A percentile compares a stretch with the other conserved stretches of the same genome.
These are phyloP conservation scores for Colletotrichum sp. DNA, from an alignment of 2,329 filamentous ascomycete genomes.

Conservation along the genomic window DNA sequence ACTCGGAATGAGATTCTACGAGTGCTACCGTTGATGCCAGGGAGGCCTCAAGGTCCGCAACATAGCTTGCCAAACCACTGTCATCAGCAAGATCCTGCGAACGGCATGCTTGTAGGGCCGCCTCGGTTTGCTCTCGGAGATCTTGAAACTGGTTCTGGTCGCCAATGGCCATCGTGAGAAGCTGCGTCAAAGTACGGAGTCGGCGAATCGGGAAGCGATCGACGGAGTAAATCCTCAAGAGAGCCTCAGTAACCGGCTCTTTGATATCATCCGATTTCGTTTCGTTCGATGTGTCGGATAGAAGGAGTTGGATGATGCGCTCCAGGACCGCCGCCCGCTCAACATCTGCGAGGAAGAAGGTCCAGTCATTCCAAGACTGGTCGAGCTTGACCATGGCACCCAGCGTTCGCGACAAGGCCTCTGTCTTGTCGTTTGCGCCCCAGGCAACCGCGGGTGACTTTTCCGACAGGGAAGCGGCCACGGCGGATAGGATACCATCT, in stretches of 20 bases:
- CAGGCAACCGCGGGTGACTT: slow-evolving; percentile 60
- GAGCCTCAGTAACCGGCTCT: slow-evolving; percentile 49
- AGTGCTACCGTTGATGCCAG: slow-evolving; percentile 50
- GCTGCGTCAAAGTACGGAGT: slow-evolving; percentile 54
- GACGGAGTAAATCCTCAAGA: slow-evolving; percentile 55
- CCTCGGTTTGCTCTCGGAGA: slow-evolving; percentile 44
- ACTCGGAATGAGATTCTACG: slow-evolving; percentile 36
- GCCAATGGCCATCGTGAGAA: slow-evolving; percentile 56
- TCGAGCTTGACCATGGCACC: slow-evolving; percentile 65
- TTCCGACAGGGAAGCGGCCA: slow-evolving; percentile 55
- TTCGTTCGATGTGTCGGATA: slow-evolving; percentile 36
- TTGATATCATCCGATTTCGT: slow-evolving; percentile 38
- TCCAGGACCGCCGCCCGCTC: slow-evolving; percentile 66
- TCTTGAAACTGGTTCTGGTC: slow-evolving; percentile 41
- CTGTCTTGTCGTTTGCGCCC: slow-evolving; percentile 53
- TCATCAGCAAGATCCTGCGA: slow-evolving; percentile 50
- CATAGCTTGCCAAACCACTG: slow-evolving; percentile 43
- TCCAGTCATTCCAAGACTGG: slow-evolving; percentile 61
- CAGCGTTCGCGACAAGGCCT: slow-evolving; percentile 63
- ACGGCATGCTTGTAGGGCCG: slow-evolving; percentile 39
- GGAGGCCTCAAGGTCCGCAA: slow-evolving; percentile 54
- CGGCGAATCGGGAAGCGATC: slow-evolving; percentile 58
- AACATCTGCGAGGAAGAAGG: slow-evolving; percentile 52
- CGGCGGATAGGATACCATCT: slow-evolving; percentile 58
- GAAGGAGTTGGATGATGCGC: slow-evolving; percentile 60